A percentile compares a stretch with the other conserved stretches of the same genome.
Evolutionary conservation across 1,139 yeast species (phyloP).

Genomic region (Yamadazyma diospyri): DNA sequence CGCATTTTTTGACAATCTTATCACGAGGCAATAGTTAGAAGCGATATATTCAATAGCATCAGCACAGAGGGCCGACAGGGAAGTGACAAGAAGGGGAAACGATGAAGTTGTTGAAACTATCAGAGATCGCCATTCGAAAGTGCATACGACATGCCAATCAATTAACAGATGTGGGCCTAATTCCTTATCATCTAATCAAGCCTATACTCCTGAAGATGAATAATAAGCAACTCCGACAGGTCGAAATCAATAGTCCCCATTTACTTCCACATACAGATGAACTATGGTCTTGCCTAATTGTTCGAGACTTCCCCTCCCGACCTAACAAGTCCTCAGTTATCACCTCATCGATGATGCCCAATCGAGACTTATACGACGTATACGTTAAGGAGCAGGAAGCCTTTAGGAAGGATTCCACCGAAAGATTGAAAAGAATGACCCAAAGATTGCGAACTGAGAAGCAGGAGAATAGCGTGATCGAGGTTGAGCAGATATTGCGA

Average conservation of each 20-base stretch:
- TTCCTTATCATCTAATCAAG: constrained; percentile 47
- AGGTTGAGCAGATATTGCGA: constrained; percentile 33
- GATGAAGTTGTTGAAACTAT: constrained; percentile 8
- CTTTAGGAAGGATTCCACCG: constrained; percentile 50
- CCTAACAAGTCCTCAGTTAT: constrained; percentile 16
- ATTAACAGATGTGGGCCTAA: constrained; percentile 40
- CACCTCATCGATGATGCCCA: constrained; percentile 26
- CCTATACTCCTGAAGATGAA: constrained; percentile 43
- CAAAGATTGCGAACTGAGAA: constrained; percentile 40
- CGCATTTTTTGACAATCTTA: no score
- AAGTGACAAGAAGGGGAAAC: neutral
- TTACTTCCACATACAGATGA: constrained; percentile 48
- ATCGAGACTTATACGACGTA: constrained; percentile 38
- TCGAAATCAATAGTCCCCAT: constrained; percentile 44
- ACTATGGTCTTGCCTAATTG: constrained; percentile 45
- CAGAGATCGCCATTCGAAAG: constrained; percentile 12
- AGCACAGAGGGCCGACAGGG: neutral
- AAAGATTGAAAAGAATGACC: constrained; percentile 43
- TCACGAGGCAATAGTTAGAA: no score
- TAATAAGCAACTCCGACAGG: constrained; percentile 41
- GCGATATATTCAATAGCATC: neutral
- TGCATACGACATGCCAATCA: constrained; percentile 18
- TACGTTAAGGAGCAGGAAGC: constrained; percentile 42
- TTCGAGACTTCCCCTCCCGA: constrained; percentile 49
- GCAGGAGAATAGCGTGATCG: constrained; percentile 43